Evolutionary conservation across 2,329 filamentous ascomycete species (phyloP), one percentile per base, ranked within the genome.

Genomic region (Ophiostoma montium): DNA sequence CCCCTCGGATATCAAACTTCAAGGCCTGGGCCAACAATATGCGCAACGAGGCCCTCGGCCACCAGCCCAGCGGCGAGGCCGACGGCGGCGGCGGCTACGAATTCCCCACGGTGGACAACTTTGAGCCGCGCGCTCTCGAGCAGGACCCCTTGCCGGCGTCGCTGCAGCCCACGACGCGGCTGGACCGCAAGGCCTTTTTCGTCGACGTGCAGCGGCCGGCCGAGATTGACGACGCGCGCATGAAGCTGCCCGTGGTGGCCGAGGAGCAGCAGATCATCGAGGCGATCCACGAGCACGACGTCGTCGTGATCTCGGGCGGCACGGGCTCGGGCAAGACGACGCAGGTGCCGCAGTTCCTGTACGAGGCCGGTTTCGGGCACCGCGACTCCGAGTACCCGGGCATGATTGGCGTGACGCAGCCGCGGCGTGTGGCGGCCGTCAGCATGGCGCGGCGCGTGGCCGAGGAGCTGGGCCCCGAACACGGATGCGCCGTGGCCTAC

Each of bases 241-340:
- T 94, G 43, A 78, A 84, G 50, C 72, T 98, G 15, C 92, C 92
- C 0, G 86, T 98, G 1, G 87, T 96, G 2, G 86, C 86, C 2
- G 89, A 96, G 63, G 92, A 98, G 64, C 92, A 98, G 61, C 88
- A 84, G 59, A 89, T 98, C 30, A 96, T 98, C 89, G 92, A 98
- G 65, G 88, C 89, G 1, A 87, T 98, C 45, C 84, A 95, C 64
- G 90, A 90, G 61, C 84, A 95, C 62, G 77, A 90, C 47, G 80
- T 87, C 3, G 85, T 95, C 1, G 84, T 98, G 11, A 79, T 98
- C 8, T 95, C 90, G 67, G 92, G 92, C 65, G 84, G 88, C 13
- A 98, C 94, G 32, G 92, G 92, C 65, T 95, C 88, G 54, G 92
- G 92, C 62, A 98, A 98, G 66, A 98, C 94, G 0, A 98, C 92